These are phyloP conservation scores for apple (Malus domestica) DNA, from an alignment of 306 rosid species.

Conservation along the genomic window ASM211411v1 NC_041793.1:818501-819000, in stretches of 20 bases:
- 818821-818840: background rate
- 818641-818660: background rate
- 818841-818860: background rate
- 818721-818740: background rate
- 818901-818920: background rate
- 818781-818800: background rate
- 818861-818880: background rate
- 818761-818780: background rate
- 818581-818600: background rate
- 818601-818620: background rate
- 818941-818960: background rate
- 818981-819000: slow-evolving; percentile 1
- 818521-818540: background rate
- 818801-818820: background rate
- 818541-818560: background rate
- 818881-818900: background rate
- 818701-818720: background rate
- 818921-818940: background rate
- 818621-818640: background rate
- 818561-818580: background rate
- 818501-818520: background rate
- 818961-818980: background rate
- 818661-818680: background rate
- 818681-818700: background rate
- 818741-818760: background rate